Evolutionary conservation across 495 filamentous ascomycete species (phyloP).

Genomic region (Tuber aestivum): DNA sequence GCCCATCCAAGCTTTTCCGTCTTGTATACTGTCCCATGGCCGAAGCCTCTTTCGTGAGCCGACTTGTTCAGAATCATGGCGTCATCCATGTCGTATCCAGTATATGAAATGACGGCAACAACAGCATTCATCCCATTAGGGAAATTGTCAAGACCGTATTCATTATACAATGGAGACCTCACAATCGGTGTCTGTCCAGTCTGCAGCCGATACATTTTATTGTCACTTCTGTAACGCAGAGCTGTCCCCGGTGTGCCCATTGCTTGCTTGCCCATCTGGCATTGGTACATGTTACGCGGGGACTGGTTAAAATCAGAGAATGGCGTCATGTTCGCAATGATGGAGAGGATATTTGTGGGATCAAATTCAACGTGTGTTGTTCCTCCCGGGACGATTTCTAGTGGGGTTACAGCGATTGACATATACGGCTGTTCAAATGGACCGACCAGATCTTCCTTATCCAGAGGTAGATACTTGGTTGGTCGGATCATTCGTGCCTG

Average conservation of each 20-base stretch:
- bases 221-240: conserved; percentile 81
- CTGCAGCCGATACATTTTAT: conserved; percentile 91
- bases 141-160: conserved; percentile 96
- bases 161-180: conserved; percentile 83
- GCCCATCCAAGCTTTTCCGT: conserved; percentile 80
- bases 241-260: conserved; percentile 96
- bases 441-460: conserved; percentile 78
- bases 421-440: conserved; percentile 96
- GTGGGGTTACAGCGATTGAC: conserved; percentile 84
- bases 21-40: conserved; percentile 94
- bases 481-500: conserved; percentile 81
- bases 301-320: conserved; percentile 99
- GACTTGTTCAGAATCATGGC: conserved; percentile 99
- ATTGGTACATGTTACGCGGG: conserved; percentile 98
- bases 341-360: conserved; percentile 94
- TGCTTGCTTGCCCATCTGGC: conserved; percentile 98
- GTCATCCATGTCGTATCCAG: conserved; percentile 99
- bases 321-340: conserved; percentile 96
- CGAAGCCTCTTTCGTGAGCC: conserved; percentile 93
- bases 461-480: conserved; percentile 82
- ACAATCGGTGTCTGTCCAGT: conserved; percentile 95
- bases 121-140: conserved; percentile 96
- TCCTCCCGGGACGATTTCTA: conserved; percentile 75
- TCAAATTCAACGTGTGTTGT: conserved; percentile 92
- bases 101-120: conserved; percentile 97